Evolutionary conservation across 2,329 filamentous ascomycete species (phyloP), one percentile per base, ranked within the genome.

Genomic region (Fulvia fulva): DNA sequence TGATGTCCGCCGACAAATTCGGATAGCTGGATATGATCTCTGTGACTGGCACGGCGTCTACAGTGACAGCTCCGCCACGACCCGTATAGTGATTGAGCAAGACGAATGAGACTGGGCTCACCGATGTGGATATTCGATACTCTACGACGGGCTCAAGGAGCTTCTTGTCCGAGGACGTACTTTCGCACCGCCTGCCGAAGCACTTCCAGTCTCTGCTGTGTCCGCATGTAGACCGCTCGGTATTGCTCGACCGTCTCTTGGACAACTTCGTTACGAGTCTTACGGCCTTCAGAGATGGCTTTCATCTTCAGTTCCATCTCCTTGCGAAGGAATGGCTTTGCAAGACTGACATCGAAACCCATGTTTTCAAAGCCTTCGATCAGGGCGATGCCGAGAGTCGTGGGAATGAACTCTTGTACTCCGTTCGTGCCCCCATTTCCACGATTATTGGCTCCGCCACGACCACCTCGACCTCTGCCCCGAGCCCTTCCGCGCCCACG

Each of bases 251-350:
- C 79, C 71, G 89, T 96, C 73, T 96, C 87, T 55, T 86, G 81
- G 44, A 99, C 82, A 49, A 99, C 90, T 21, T 84, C 83, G 55
- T 83, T 81, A 68, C 85, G 87, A 32, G 87, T 89, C 63, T 86
- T 88, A 53, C 84, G 86, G 25, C 94, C 94, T 59, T 93, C 91
- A 75, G 94, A 97, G 57, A 99, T 97, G 58, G 90, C 90, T 72
- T 92, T 94, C 93, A 99, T 97, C 73, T 91, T 90, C 61, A 91
- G 77, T 75, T 99, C 94, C 91, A 97, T 97, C 80, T 99, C 91
- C 75, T 97, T 97, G 57, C 94, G 87, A 60, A 99, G 78, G 71
- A 97, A 97, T 0, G 94, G 94, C 75, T 97, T 97, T 72, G 91
- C 90, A 52, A 99, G 82, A 69, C 91, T 97, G 45, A 89, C 91